Conservation (phyloP, 176 grass and related monocot genomes). For the Musa acuminata region DNA sequence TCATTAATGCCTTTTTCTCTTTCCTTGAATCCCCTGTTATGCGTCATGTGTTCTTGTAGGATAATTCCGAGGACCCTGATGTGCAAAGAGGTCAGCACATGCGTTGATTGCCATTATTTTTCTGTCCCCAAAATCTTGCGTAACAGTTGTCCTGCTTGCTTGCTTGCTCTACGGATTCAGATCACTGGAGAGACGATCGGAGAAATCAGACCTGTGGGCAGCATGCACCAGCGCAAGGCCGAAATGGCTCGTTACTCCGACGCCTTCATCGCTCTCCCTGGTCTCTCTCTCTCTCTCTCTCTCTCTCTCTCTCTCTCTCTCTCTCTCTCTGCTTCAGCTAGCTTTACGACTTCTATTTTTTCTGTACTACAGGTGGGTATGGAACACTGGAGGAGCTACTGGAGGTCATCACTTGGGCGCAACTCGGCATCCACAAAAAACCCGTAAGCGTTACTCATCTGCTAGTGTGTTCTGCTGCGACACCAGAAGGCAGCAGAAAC, state of each 20-base stretch:
- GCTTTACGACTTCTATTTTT: no score
- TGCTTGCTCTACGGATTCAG: conserved; percentile 5
- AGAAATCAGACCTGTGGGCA: conserved; percentile 52
- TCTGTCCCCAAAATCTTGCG: no score
- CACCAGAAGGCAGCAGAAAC: neutral
- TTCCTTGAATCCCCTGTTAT: no score
- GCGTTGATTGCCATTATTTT: neutral
- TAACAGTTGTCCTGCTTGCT: no score
- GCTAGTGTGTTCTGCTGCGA: neutral
- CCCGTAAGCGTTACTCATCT: conserved; percentile 28
- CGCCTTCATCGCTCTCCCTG: conserved; percentile 82
- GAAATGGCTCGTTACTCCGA: conserved; percentile 75
- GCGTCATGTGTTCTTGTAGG: conserved; percentile 8
- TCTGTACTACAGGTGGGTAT: conserved; percentile 43
- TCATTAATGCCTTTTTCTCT: neutral
- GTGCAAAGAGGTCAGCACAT: conserved; percentile 52
- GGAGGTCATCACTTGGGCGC: conserved; percentile 87
- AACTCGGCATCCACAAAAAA: conserved; percentile 87
- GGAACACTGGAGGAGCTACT: conserved; percentile 83
- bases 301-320: neutral
- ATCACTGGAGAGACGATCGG: conserved; percentile 78
- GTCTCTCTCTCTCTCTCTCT: conserved; percentile 10
- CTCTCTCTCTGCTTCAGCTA: neutral
- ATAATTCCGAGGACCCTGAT: conserved; percentile 73
- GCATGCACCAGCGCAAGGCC: conserved; percentile 78